These are phyloP conservation scores for Aureobasidium vineae DNA, from an alignment of 2,329 filamentous ascomycete genomes.

Conservation along the genomic window DNA sequence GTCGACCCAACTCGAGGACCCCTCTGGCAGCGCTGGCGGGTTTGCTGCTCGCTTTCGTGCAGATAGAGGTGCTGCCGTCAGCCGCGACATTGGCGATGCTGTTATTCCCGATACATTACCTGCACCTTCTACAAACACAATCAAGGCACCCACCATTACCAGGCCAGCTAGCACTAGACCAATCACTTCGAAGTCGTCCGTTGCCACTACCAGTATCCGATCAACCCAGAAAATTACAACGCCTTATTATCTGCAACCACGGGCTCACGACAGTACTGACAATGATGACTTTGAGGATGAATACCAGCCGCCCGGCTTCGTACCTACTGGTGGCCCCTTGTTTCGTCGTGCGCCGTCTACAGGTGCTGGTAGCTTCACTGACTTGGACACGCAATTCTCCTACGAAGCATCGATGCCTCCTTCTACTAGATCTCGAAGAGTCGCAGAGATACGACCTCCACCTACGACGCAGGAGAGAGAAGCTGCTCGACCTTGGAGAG, in stretches of 20 bases:
- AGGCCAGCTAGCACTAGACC: background rate
- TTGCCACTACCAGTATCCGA: background rate
- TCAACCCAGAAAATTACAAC: conserved; percentile 1
- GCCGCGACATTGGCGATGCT: conserved; percentile 45
- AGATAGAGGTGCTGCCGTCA: conserved; percentile 19
- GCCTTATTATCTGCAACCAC: background rate
- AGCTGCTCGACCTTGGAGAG: conserved; percentile 26
- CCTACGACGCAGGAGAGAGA: conserved; percentile 26
- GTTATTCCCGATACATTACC: conserved; percentile 32
- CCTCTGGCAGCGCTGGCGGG: conserved; percentile 17
- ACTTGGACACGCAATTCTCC: conserved; percentile 24
- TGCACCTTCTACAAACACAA: background rate
- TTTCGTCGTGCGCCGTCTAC: conserved; percentile 2
- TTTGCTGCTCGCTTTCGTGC: conserved; percentile 21
- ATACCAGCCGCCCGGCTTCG: background rate
- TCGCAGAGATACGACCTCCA: conserved; percentile 24
- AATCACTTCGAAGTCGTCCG: background rate
- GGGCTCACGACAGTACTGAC: conserved; percentile 1
- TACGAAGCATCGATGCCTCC: conserved; percentile 17
- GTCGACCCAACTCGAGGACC: conserved; percentile 35
- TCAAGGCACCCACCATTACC: background rate
- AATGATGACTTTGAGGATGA: background rate
- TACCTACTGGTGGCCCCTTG: background rate
- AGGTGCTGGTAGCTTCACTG: conserved; percentile 23
- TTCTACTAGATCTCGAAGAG: conserved; percentile 13